Base-by-base conservation (phyloP, 2,329 filamentous ascomycete genomes). In the Pyricularia grisea region DNA sequence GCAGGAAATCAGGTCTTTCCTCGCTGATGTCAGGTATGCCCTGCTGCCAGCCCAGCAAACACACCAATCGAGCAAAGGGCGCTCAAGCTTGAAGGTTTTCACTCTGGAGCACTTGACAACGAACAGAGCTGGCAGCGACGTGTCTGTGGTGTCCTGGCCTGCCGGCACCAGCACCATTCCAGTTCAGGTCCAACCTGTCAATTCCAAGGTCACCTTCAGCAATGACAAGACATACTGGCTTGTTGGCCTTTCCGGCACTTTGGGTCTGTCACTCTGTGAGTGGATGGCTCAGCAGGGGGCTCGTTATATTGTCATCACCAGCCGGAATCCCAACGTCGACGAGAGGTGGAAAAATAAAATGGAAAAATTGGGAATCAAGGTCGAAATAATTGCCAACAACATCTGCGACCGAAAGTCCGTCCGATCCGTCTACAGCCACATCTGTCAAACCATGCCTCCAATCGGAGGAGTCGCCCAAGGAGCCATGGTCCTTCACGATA, bases 281-380 rank as follows among this genome's bases (percentile, higher is more conserved):
- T 83, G 77, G 78, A 81, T 82, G 80, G 74, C 78, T 0, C 67
- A 65, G 0, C 74, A 75, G 11, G 81, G 81, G 0, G 81, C 80
- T 0, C 71, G 75, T 14, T 70, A 78, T 36, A 66, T 66, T 17
- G 65, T 66, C 31, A 30, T 66, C 4, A 66, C 65, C 31, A 66
- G 65, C 65, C 65, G 65, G 12, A 42, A 50, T 10, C 65, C 65
- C 31, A 33, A n/a, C 4, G 31, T 66, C 31, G 65, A 66, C 65
- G 33, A 50, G 65, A 23, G 31, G 30, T 66, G 27, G 42, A 60
- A n/a, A n/a, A 23, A 58, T 1, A n/a, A 28, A 2, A 14, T 58
- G 36, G 14, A 30, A 6, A 28, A 6, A 4, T 23, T 31, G 27
- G 66, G 66, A 4, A 50, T 61, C 11, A 61, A 17, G 6, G 30